These are phyloP conservation scores for Penicillium parvum DNA, from an alignment of 495 filamentous ascomycete genomes.

Conservation along the genomic window DNA sequence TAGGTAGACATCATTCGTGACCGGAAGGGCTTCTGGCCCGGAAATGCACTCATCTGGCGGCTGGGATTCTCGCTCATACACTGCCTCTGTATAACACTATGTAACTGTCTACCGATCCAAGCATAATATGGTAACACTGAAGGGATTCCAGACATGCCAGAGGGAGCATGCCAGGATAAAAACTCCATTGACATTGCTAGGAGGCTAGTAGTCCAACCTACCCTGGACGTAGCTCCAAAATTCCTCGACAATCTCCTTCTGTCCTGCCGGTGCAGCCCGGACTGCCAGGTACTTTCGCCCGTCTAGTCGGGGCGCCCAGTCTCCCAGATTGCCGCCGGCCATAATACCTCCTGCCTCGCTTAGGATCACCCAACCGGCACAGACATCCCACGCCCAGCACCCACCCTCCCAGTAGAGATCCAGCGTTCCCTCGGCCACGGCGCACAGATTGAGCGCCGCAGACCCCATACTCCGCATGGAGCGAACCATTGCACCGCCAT, in stretches of 20 bases:
- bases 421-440: conserved; percentile 71
- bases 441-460: conserved; percentile 80
- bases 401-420: conserved; percentile 94
- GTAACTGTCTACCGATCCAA: no score
- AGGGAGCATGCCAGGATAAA: no score
- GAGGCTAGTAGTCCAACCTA: conserved; percentile 29
- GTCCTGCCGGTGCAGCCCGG: conserved; percentile 55
- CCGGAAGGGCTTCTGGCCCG: no score
- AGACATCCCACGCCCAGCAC: conserved; percentile 94
- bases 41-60: no score
- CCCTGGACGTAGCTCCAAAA: conserved; percentile 60
- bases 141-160: conserved; percentile 16
- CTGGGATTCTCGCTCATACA: no score
- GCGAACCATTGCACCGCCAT: conserved; percentile 83
- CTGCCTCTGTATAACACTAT: no score
- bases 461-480: conserved; percentile 68
- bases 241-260: conserved; percentile 73
- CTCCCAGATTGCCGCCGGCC: conserved; percentile 71
- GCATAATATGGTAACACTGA: no score
- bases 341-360: conserved; percentile 79
- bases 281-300: conserved; percentile 75
- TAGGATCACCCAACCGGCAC: conserved; percentile 85
- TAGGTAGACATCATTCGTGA: no score
- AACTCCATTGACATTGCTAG: no score
- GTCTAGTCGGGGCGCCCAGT: conserved; percentile 72